Conservation (phyloP, 83 land plant genomes). For the Isoetes engelmannii region DNA sequence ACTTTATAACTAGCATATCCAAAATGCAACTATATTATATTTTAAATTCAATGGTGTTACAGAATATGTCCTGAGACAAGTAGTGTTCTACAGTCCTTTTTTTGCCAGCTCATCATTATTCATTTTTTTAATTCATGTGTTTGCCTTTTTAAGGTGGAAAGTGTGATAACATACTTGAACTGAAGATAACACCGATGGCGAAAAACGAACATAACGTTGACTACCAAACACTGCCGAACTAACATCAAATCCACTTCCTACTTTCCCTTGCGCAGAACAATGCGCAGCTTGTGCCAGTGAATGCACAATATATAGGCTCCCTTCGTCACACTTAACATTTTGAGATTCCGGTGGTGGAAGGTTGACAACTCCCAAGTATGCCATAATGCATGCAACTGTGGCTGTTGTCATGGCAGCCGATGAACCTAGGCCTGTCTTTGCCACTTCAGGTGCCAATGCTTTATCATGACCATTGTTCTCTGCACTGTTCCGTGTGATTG, state of each 20-base stretch:
- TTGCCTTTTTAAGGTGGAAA: neutral
- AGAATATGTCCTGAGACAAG: no score
- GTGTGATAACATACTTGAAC: slow-evolving; percentile 51
- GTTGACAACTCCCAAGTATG: slow-evolving; percentile 69
- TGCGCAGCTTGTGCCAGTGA: slow-evolving; percentile 87
- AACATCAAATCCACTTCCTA: slow-evolving; percentile 99
- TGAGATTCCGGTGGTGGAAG: slow-evolving; percentile 29
- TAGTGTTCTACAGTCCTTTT: no score
- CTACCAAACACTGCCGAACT: slow-evolving; percentile 98
- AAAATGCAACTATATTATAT: no score
- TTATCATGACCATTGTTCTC: slow-evolving; percentile 24
- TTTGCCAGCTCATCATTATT: no score
- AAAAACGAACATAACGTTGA: slow-evolving; percentile 87
- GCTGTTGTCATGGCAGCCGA: slow-evolving; percentile 99
- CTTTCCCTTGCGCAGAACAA: slow-evolving; percentile 89
- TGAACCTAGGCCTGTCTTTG: slow-evolving; percentile 96
- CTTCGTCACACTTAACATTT: slow-evolving; percentile 8
- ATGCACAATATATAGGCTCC: slow-evolving; percentile 64
- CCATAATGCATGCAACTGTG: slow-evolving; percentile 78
- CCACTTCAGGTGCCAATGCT: slow-evolving; percentile 62
- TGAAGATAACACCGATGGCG: slow-evolving; percentile 69
- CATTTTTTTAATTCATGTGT: no score
- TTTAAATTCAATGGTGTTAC: no score
- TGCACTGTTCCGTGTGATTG: slow-evolving; percentile 58
- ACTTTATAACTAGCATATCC: neutral